These are phyloP conservation scores for Pittosporum tobira DNA, from an alignment of 129 eudicot species.

Conservation along the genomic window DNA sequence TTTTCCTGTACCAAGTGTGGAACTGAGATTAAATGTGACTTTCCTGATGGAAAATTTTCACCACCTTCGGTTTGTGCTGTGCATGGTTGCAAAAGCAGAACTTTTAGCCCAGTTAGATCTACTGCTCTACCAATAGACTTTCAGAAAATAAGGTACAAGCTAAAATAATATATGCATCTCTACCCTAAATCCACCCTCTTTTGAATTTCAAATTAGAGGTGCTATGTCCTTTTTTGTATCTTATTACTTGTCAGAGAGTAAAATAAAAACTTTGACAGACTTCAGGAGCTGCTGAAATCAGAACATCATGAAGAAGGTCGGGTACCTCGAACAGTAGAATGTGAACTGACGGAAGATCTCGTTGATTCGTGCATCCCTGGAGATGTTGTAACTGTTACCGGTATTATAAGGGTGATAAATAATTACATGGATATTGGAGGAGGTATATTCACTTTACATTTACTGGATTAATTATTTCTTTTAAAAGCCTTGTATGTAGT, in stretches of 20 bases:
- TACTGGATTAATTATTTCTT: not conserved
- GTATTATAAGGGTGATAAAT: slow-evolving; percentile 82
- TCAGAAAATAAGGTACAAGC: slow-evolving; percentile 76
- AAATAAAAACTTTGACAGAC: slow-evolving; percentile 25
- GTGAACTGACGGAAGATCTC: slow-evolving; percentile 91
- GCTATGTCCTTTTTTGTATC: not conserved
- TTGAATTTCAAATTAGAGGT: not conserved
- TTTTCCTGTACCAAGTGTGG: slow-evolving; percentile 77
- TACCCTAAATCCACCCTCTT: not conserved
- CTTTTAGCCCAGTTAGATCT: slow-evolving; percentile 70
- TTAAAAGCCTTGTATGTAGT: not conserved
- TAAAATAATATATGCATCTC: not conserved
- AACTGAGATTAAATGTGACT: slow-evolving; percentile 53
- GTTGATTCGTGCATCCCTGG: slow-evolving; percentile 97
- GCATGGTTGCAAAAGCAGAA: slow-evolving; percentile 75
- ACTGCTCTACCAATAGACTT: slow-evolving; percentile 72
- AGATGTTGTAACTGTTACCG: slow-evolving; percentile 84
- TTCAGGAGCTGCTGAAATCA: slow-evolving; percentile 83
- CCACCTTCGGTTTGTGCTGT: slow-evolving; percentile 66
- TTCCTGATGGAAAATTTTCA: slow-evolving; percentile 94
- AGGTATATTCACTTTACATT: slow-evolving; percentile 37
- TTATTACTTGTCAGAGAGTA: not conserved
- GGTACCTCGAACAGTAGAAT: slow-evolving; percentile 94
- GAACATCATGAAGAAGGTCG: slow-evolving; percentile 99
- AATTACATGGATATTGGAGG: slow-evolving; percentile 98